phyloP scores from a whole-genome alignment of 2,329 filamentous ascomycete species.

The Clonostachys sp. region DNA sequence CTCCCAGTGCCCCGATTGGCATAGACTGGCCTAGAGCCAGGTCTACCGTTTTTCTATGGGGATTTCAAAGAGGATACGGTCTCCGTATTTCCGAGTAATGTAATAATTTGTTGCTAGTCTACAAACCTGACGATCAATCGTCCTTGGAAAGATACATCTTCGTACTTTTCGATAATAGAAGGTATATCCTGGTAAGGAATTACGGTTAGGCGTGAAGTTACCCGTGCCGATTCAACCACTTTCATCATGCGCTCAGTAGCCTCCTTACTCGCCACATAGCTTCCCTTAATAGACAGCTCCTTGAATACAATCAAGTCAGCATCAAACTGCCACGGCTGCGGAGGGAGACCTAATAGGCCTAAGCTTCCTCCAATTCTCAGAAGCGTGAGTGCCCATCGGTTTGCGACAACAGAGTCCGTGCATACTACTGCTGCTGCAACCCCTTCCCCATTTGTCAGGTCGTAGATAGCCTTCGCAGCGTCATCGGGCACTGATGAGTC shows the following conservation, averaged over 20 bases:
- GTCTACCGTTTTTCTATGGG: too few species aligned
- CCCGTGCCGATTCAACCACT: conserved; percentile 12
- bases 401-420: conserved; percentile 21
- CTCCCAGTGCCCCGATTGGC: too few species aligned
- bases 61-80: too few species aligned
- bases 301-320: conserved; percentile 17
- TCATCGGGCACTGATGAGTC: conserved; percentile 13
- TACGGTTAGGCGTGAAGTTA: conserved; percentile 17
- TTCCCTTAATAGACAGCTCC: conserved; percentile 20
- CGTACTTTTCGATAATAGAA: conserved; percentile 15
- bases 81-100: too few species aligned
- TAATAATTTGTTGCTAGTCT: conserved; percentile 1
- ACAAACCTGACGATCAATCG: conserved; percentile 18
- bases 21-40: too few species aligned
- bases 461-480: conserved; percentile 10
- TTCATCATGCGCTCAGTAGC: conserved; percentile 22
- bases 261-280: conserved; percentile 20
- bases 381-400: conserved; percentile 17
- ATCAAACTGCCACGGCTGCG: conserved; percentile 23
- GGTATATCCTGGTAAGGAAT: conserved; percentile 17
- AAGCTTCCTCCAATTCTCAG: conserved; percentile 19
- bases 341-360: conserved; percentile 20
- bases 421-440: conserved; percentile 21
- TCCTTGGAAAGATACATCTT: conserved; percentile 17
- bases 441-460: conserved; percentile 20